Evolutionary conservation across 2,329 filamentous ascomycete genomes (phyloP), one percentile per base, ranked within the genome.

Genomic region (Xylariales sp.): DNA sequence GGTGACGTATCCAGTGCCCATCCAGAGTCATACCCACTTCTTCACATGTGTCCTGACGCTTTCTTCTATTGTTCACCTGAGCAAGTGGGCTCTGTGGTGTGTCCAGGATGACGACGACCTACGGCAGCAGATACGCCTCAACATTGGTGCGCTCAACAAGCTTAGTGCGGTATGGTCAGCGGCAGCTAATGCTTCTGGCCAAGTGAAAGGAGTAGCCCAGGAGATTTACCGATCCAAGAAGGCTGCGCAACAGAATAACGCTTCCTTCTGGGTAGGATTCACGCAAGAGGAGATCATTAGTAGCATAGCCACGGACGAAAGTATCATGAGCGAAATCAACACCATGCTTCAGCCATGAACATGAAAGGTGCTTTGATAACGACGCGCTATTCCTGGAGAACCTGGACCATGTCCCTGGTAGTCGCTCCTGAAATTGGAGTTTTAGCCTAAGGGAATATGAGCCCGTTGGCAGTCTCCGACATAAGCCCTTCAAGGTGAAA

Each of bases 41-140:
- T 89, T 93, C 65, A 86, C 84, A 24, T 93, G 87, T 57, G 82
- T 86, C 28, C 70, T 93, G 37, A 86, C 86, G 2, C 69, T 91
- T 40, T 85, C 84, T 14, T 87, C 86, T 5, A 85, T 90, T 51
- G 84, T 91, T 4, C 86, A 93, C 54, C 72, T 94, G 18, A 87
- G 84, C 42, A 86, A 86, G 48, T 95, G 88, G 79, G 82, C 70
- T 40, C 69, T 82, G 15, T 78, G 77, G 56, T 77, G 76, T 40
- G 70, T 82, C 34, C 72, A 73, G 46, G 74, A 80, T 51, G 80
- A 82, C 55, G 81, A 81, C 47, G 78, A 78, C 53, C 71, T 84
- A 50, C 84, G 82, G 48, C 86, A 88, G 63, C 82, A 80, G 51
- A 84, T 95, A 40, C 78, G 84, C 1, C 75, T 95, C 11, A 89